Evolutionary conservation across 2,329 filamentous ascomycete species (phyloP).

Genomic region (Penicillium sp.): DNA sequence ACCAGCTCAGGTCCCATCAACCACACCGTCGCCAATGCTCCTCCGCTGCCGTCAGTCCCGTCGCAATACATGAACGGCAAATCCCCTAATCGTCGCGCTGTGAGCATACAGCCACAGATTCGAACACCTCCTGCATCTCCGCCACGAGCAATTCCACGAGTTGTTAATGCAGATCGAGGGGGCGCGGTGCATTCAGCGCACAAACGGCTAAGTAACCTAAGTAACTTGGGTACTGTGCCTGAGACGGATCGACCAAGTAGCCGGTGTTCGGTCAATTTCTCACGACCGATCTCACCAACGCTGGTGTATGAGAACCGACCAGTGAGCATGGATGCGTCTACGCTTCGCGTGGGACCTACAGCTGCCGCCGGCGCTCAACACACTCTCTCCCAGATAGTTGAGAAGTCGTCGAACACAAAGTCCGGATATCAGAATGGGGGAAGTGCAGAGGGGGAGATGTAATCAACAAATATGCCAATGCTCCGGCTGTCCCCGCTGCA

Average conservation of each 20-base stretch:
- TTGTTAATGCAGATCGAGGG: slow-evolving; percentile 38
- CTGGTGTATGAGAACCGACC: slow-evolving; percentile 16
- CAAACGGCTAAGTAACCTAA: slow-evolving; percentile 16
- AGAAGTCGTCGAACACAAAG: slow-evolving; percentile 28
- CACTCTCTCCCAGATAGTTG: slow-evolving; percentile 20
- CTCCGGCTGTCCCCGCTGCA: slow-evolving; percentile 27
- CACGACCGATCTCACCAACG: slow-evolving; percentile 41
- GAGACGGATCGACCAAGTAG: slow-evolving; percentile 39
- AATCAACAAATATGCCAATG: slow-evolving; percentile 22
- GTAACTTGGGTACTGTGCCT: slow-evolving; percentile 26
- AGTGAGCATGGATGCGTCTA: slow-evolving; percentile 14
- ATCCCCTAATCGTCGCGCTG: slow-evolving; percentile 39
- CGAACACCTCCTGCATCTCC: slow-evolving; percentile 45
- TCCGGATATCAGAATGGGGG: slow-evolving; percentile 21
- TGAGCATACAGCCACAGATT: slow-evolving; percentile 49
- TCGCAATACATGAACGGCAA: slow-evolving; percentile 39
- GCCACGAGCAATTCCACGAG: slow-evolving; percentile 33
- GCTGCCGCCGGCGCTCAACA: slow-evolving; percentile 23
- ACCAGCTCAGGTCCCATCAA: slow-evolving; percentile 44
- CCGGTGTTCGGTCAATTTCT: slow-evolving; percentile 47
- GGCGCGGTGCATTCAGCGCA: slow-evolving; percentile 13
- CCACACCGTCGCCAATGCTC: slow-evolving; percentile 44
- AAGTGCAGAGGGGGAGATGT: slow-evolving; percentile 25
- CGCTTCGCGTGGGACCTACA: slow-evolving; percentile 22
- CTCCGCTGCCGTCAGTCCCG: slow-evolving; percentile 72